Evolutionary conservation across 495 filamentous ascomycete species (phyloP), one percentile per base, ranked within the genome.

Genomic region (Cairneyella variabilis): DNA sequence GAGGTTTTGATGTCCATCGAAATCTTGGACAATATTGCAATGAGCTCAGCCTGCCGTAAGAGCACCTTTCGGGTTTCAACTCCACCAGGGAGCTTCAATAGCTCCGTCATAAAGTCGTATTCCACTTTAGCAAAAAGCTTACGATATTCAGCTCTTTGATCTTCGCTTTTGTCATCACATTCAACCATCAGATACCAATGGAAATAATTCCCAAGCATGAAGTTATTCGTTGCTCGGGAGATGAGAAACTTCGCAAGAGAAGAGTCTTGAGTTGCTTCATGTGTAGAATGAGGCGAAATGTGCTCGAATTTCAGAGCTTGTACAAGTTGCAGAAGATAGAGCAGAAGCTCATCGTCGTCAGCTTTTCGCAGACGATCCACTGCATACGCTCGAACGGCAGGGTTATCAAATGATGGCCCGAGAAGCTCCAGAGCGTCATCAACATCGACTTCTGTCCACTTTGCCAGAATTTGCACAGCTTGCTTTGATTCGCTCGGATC

Each of bases 131-230:
- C 83, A 66, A 96, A 97, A 18, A 99, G 80, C 45, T 86, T 84
- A 23, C 85, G 89, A 54, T 90, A 85, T 44, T 83, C 81, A 17
- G 79, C 76, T 2, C 78, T 68, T 52, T 90, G 88, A 10, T 85
- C 82, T 6, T 80, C 79, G 48, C 82, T 86, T 48, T 83, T 78
- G 60, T 97, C 91, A 62, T 96, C 92, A 32, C 84, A 89, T 67
- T 99, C 95, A 2, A 97, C 95, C 83, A 96, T 96, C 1, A 99
- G 75, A 66, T 97, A 99, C 93, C 93, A 99, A 67, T 95, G 90
- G 41, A 99, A 80, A 65, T 90, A 96, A 64, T 93, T 99, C 4
- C 91, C 93, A 1, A 99, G 79, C 49, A 87, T 86, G 59, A 95
- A 84, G 60, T 92, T 96, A 48, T 85, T 79, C 12, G 85, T 83